Evolutionary conservation across 1,139 yeast species (phyloP).

Genomic region (Scheffersomyces segobiensis): DNA sequence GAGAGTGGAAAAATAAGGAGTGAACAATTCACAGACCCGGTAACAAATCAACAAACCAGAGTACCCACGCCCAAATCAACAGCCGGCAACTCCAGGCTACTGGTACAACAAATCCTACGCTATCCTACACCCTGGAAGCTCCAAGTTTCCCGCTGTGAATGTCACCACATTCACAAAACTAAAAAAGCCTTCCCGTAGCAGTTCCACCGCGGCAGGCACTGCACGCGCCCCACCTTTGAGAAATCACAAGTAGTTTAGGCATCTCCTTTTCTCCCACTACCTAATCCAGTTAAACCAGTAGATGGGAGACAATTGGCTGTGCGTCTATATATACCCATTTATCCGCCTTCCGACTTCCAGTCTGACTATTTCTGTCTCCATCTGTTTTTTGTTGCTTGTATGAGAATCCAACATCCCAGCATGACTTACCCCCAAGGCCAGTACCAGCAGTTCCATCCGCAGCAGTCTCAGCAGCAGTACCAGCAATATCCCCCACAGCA

Average conservation of each 20-base stretch:
- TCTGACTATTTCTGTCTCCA: background rate
- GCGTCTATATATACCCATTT: background rate
- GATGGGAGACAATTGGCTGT: background rate
- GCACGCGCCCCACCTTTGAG: background rate
- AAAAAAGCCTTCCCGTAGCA: background rate
- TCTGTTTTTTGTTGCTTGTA: background rate
- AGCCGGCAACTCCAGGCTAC: background rate
- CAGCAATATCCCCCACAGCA: background rate
- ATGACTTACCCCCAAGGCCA: constrained; percentile 1
- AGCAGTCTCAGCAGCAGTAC: background rate
- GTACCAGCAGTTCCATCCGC: constrained; percentile 1
- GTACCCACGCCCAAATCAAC: background rate
- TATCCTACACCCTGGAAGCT: background rate
- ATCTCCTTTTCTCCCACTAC: background rate
- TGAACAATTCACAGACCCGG: background rate
- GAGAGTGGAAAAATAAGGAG: background rate
- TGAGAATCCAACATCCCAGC: constrained; percentile 1
- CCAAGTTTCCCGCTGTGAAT: background rate
- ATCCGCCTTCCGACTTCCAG: background rate
- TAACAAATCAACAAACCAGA: background rate
- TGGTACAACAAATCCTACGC: background rate
- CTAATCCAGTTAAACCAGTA: background rate
- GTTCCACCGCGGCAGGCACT: background rate
- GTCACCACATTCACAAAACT: background rate
- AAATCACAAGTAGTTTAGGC: background rate